A percentile compares a stretch with the other conserved stretches of the same genome.
phyloP scores from a whole-genome alignment of 2,329 filamentous ascomycete species.

The Drechslerella coelobrocha region DNA sequence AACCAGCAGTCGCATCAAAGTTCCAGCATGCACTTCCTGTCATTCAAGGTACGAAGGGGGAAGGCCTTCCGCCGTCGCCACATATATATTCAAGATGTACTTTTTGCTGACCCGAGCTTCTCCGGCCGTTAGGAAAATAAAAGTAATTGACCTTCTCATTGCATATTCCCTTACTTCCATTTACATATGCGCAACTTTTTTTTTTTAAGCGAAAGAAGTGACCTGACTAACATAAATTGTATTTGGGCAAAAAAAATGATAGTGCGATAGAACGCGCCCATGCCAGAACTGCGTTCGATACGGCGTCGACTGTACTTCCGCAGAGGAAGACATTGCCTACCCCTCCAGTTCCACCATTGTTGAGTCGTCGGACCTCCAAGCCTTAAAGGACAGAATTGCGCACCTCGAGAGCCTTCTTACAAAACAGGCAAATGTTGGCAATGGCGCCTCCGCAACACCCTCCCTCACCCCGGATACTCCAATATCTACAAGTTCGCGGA shows the following conservation, averaged over 20 bases:
- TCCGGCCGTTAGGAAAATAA: constrained; percentile 35
- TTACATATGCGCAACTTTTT: too few relatives aligned
- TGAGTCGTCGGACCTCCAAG: constrained; percentile 47
- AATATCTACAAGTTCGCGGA: constrained; percentile 40
- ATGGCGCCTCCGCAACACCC: constrained; percentile 20
- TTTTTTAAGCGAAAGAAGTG: not conserved
- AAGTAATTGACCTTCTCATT: constrained; percentile 21
- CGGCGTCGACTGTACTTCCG: constrained; percentile 37
- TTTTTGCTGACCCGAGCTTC: constrained; percentile 10
- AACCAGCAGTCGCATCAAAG: constrained; percentile 35
- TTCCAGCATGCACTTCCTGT: constrained; percentile 47
- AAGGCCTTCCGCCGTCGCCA: not conserved
- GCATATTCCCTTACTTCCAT: too few relatives aligned
- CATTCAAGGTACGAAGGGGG: constrained; percentile 33
- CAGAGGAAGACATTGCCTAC: constrained; percentile 43
- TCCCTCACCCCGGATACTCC: constrained; percentile 37
- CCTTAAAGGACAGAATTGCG: constrained; percentile 43
- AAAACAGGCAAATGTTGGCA: constrained; percentile 26
- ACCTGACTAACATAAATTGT: constrained; percentile 9
- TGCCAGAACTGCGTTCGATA: constrained; percentile 48
- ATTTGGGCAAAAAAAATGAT: not conserved
- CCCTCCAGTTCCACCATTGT: constrained; percentile 31
- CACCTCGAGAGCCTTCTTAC: constrained; percentile 42
- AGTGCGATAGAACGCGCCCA: constrained; percentile 38
- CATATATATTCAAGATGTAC: not conserved